Evolutionary conservation across 495 filamentous ascomycete species (phyloP).

Genomic region (Aspergillus sparsus): DNA sequence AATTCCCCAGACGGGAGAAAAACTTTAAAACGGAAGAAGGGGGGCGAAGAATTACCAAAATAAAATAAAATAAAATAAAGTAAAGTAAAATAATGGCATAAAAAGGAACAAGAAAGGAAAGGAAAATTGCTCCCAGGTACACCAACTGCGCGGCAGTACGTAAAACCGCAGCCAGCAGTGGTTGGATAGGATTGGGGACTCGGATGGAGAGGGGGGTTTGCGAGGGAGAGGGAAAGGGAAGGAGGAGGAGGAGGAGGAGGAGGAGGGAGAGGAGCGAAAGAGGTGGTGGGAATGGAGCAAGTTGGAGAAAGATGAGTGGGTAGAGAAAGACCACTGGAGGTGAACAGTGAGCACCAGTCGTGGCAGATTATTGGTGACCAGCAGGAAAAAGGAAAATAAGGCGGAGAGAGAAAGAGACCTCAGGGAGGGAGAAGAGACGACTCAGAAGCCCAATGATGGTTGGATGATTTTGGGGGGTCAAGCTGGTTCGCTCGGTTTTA

Average conservation of each 20-base stretch:
- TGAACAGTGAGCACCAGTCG: not conserved
- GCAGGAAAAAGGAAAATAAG: conserved; percentile 21
- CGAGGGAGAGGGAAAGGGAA: conserved; percentile 16
- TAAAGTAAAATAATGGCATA: conserved; percentile 13
- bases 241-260: conserved; percentile 23
- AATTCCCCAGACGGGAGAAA: conserved; percentile 13
- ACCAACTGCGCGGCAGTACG: conserved; percentile 37
- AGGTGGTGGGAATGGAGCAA: conserved; percentile 13
- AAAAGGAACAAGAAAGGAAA: conserved; percentile 17
- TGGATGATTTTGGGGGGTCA: conserved; percentile 5
- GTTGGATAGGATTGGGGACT: conserved; percentile 16
- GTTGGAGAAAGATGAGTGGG: conserved; percentile 12
- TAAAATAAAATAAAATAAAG: conserved; percentile 15
- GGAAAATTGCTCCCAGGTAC: conserved; percentile 26
- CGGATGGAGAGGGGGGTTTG: not conserved
- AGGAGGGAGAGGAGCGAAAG: conserved; percentile 22
- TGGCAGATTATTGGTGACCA: conserved; percentile 1
- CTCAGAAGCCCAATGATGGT: not conserved
- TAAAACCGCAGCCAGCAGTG: conserved; percentile 26
- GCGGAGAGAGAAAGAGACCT: conserved; percentile 18
- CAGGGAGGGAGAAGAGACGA: conserved; percentile 10
- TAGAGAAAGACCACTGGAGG: not conserved
- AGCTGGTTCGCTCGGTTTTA: no score
- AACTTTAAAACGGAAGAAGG: not conserved
- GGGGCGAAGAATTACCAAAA: not conserved